Evolutionary conservation across 2,329 filamentous ascomycete species (phyloP).

Genomic region (Cordyceps fumosorosea): DNA sequence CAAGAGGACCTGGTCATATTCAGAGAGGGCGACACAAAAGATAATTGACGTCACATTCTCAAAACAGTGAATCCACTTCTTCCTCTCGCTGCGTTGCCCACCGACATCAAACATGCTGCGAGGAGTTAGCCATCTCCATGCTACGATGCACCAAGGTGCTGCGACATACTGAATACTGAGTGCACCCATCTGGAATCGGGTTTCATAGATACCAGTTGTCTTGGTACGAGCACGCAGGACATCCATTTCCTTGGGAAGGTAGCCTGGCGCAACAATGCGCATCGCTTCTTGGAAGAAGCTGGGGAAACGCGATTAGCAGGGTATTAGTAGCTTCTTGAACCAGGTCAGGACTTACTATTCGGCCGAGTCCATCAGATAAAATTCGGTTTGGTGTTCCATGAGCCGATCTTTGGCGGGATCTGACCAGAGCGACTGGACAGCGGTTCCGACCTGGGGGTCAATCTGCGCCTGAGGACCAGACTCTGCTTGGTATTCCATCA

Average conservation of each 20-base stretch:
- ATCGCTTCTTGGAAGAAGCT: conserved; percentile 95
- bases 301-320: conserved; percentile 8
- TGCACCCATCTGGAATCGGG: conserved; percentile 96
- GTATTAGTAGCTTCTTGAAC: neutral
- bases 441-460: conserved; percentile 72
- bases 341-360: conserved; percentile 68
- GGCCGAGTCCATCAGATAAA: conserved; percentile 98
- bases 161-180: conserved; percentile 88
- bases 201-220: conserved; percentile 98
- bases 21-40: conserved; percentile 95
- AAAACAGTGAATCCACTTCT: conserved; percentile 99
- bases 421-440: conserved; percentile 82
- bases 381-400: conserved; percentile 92
- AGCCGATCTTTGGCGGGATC: conserved; percentile 77
- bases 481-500: conserved; percentile 83
- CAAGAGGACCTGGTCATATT: conserved; percentile 94
- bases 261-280: conserved; percentile 77
- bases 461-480: conserved; percentile 82
- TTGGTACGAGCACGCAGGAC: conserved; percentile 94
- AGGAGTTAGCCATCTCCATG: neutral
- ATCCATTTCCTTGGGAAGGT: conserved; percentile 89
- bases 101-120: conserved; percentile 97
- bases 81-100: conserved; percentile 91
- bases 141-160: neutral
- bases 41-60: conserved; percentile 99